Evolutionary conservation across 306 rosid genomes (phyloP).

Genomic region (Quillaja saponaria): DNA sequence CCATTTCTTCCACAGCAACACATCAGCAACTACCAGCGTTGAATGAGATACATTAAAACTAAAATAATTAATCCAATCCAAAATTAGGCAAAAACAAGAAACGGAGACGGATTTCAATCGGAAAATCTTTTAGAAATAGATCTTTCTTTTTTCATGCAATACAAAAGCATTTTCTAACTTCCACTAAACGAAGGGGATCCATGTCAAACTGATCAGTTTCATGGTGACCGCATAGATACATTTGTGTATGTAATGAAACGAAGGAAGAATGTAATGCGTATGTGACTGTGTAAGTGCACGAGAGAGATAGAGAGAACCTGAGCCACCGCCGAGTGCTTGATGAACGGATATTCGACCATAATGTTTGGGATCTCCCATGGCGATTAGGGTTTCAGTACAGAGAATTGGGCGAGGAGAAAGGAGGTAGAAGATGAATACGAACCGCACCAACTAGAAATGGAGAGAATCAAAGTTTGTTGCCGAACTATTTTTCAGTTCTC

Average conservation of each 20-base stretch:
- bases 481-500: too few species aligned
- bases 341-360: constrained; percentile 63
- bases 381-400: constrained; percentile 47
- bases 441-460: neutral
- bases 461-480: too few species aligned
- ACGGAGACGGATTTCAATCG: neutral
- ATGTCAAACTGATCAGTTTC: neutral
- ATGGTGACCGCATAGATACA: constrained; percentile 3
- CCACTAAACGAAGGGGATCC: constrained; percentile 20
- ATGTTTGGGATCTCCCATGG: constrained; percentile 70
- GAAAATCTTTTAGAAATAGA: neutral
- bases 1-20: constrained; percentile 89
- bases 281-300: neutral
- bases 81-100: constrained; percentile 15
- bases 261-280: too few species aligned
- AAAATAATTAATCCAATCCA: neutral
- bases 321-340: constrained; percentile 74
- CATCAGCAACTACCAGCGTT: constrained; percentile 70
- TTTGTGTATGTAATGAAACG: too few species aligned
- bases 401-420: neutral
- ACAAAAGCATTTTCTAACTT: constrained; percentile 15
- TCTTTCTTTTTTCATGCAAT: constrained; percentile 1
- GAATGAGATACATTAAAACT: too few species aligned
- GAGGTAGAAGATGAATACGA: constrained; percentile 22
- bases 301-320: constrained; percentile 51